These are phyloP conservation scores for Citrullus amarus DNA, from an alignment of 306 rosid genomes.

Conservation along the genomic window DNA sequence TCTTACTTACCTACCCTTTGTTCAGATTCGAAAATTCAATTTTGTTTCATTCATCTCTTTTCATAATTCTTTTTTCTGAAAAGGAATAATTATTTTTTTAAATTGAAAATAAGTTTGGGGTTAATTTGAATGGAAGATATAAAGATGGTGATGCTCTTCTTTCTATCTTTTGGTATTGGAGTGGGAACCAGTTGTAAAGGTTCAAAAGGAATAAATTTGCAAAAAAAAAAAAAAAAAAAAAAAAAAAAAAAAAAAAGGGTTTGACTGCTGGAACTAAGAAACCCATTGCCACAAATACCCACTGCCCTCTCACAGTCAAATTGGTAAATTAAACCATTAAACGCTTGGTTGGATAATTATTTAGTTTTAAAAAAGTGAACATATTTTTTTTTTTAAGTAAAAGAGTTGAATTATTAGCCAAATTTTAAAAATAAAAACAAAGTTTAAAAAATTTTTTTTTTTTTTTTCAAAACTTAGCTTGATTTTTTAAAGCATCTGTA, in stretches of 20 bases:
- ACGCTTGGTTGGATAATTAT: not conserved
- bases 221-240: not conserved
- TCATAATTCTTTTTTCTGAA: not conserved
- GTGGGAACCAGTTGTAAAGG: slow-evolving; percentile 23
- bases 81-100: not conserved
- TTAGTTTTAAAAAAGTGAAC: too few relatives aligned
- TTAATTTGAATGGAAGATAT: not conserved
- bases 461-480: too few relatives aligned
- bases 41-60: not conserved
- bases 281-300: not conserved
- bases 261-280: not conserved
- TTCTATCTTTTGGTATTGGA: not conserved
- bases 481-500: too few relatives aligned
- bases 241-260: not conserved
- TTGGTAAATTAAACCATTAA: not conserved
- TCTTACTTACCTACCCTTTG: not conserved
- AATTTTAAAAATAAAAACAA: too few relatives aligned
- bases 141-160: not conserved
- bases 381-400: too few relatives aligned
- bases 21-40: not conserved
- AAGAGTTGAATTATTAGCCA: too few relatives aligned
- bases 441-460: too few relatives aligned
- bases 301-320: not conserved
- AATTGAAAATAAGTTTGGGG: not conserved
- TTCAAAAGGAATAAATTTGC: not conserved